Base-by-base conservation (phyloP, 345 rosid species). In the Syzygium grande region DNA sequence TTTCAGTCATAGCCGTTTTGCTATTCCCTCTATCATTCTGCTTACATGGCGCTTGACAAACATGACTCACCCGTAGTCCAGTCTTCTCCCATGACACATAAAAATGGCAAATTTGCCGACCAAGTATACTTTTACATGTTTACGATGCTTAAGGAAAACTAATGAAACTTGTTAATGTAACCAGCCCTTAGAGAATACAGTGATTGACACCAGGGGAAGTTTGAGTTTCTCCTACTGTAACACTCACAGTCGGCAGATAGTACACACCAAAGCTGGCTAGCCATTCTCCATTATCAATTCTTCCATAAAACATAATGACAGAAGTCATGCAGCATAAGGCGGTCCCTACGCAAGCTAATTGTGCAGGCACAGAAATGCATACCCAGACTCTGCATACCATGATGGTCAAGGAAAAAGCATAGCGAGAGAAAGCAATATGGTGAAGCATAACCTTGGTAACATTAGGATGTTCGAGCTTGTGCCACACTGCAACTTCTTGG, bases 401-500 rank as follows among this genome's bases (percentile, higher is more conserved):
- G 80, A 30, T 25, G 46, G 15, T 30, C 85, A 30, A 86, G 86
- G 56, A 19, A 84, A 85, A 88, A 58, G 90, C 84, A 34, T 73
- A 9, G 17, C 21, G 83, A 38, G 27, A 73, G 49, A 73, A 73
- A 73, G 19, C 14, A 38, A 38, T 19, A 38, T 3, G 83, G 49
- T 3, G 27, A 38, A 34, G 83, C 83, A 73, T 34, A 38, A 98
- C 99, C 99, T 96, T 96, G 41, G 99, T 96, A 88, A 98, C 99
- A 92, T 98, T 98, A 86, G 99, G 99, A 91, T 98, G 99, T 87
- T 98, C 94, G 84, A 98, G 96, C 90, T 96, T 98, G 92, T 97
- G 99, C 99, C 99, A 98, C 80, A 98, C 99, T 68, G 96, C 95
- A 92, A 98, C 99, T 92, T 98, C 99, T 91, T 98, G 99, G 14